Base-by-base conservation (phyloP, 176 grass and related monocot species). In the Avena sativa region DNA sequence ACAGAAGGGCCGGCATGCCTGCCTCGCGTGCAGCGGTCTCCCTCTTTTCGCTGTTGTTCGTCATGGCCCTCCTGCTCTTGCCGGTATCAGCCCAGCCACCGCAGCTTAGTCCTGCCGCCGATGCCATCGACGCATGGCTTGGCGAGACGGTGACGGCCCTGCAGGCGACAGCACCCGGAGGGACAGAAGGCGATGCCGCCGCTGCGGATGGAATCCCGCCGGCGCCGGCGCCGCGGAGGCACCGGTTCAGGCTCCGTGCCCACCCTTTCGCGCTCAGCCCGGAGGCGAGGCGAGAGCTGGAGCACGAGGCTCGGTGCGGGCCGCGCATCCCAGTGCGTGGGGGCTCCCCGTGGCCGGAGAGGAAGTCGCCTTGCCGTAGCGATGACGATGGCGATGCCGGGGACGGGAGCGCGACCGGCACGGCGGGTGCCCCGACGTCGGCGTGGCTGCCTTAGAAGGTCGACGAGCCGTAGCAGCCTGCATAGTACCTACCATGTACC, bases 261-360 rank as follows among this genome's bases (percentile, higher is more conserved):
- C 32, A 56, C 21, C 55, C 36, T 19, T 53, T 59, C 17, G 89
- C 80, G 56, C 57, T 84, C 85, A 87, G 89, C 58, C 80, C 89
- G 5, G 89, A 79, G 4, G 85, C 67, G 36, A 80, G 74, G 80
- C 80, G 80, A 4, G 85, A 9, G 25, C 73, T 91, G n/a, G 89
- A 91, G 25, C 80, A 91, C 47, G 89, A 91, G 80, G 66, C 75
- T 40, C 89, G 66, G 74, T 91, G 89, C 74, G 89, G 89, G 34
- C 89, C 89, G 23, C 85, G 89, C 36, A 58, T 91, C 46, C 67
- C 80, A 0, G 47, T 87, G 75, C 48, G 21, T 20, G 46, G 21
- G 46, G 84, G 64, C 30, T 78, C 60, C 80, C 73, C 55, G 44
- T 64, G 63, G 89, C 80, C 66, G 9, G 25, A 12, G 48, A 25